These are phyloP conservation scores for Marchantia paleacea DNA, from an alignment of 225 moss, liverwort and hornwort species.

Conservation along the genomic window DNA sequence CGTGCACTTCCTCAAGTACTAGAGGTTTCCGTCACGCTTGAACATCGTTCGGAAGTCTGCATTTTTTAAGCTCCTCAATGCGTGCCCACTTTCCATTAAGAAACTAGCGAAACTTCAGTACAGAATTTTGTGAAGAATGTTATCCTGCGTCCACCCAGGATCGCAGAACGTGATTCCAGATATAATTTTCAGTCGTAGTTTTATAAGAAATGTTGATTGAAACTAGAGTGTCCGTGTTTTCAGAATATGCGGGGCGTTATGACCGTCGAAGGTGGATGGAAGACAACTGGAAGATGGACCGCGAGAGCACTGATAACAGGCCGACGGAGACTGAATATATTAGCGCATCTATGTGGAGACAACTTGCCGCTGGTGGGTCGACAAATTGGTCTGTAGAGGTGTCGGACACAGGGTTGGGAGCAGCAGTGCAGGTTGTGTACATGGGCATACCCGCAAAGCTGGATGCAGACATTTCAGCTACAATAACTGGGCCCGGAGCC, in stretches of 20 bases:
- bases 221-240: not conserved
- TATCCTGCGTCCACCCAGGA: too few relatives aligned
- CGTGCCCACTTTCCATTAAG: not conserved
- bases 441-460: conserved; percentile 1
- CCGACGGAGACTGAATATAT: not conserved
- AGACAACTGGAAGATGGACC: not conserved
- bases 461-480: conserved; percentile 9
- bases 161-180: too few relatives aligned
- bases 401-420: conserved; percentile 26
- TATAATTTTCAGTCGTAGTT: too few relatives aligned
- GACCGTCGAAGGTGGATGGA: not conserved
- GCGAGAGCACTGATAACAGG: not conserved
- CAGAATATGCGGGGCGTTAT: conserved; percentile 6
- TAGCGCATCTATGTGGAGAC: not conserved
- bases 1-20: not conserved
- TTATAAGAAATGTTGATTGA: too few relatives aligned
- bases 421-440: conserved; percentile 22
- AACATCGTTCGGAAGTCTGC: not conserved
- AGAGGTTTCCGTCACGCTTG: not conserved
- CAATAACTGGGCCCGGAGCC: conserved; percentile 8
- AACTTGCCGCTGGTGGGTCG: not conserved
- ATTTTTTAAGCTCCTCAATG: not conserved
- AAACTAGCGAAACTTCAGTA: too few relatives aligned
- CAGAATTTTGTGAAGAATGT: too few relatives aligned
- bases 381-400: conserved; percentile 19